Base-by-base conservation (phyloP, 768 basidiomycete genomes). In the Rhodotorula diobovata region DNA sequence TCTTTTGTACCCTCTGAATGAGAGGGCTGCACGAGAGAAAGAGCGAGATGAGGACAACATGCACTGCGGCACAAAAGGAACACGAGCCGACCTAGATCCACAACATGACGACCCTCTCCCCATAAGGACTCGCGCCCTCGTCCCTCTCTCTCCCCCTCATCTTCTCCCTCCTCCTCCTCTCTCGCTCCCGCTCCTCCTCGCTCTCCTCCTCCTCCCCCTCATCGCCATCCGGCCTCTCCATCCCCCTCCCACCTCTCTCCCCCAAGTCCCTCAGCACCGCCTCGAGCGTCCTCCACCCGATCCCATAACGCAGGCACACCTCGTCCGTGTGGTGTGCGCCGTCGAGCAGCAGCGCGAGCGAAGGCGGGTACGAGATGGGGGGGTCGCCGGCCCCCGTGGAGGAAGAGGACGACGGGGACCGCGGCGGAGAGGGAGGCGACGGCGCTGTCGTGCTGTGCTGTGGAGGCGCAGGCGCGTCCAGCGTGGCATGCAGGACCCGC, bases 261-360 rank as follows among this genome's bases (percentile, higher is more conserved):
- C 70, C 71, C 20, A 75, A 15, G 25, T 64, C n/a, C 53, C 61
- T 37, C 70, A 75, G 35, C 14, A 71, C 73, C 67, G 84, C 84
- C 79, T 90, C 87, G 63, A 98, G 81, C 59, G 88, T 81, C 20
- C 87, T 87, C 93, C 92, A 94, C 1, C 89, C 88, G 43, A 88
- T 87, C 73, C 90, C 87, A 76, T 94, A 95, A 71, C 79, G 85
- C 35, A 90, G 87, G 57, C 89, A 88, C 55, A 98, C 81, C 81
- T 97, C 94, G 78, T 98, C 95, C 4, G 91, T 89, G 79, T 93
- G 89, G 79, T 93, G 93, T 66, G 88, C 89, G 16, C 95, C 96
- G 77, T 98, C 89, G 21, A 98, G 83, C 68, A 91, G 79, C 5
- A 82, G 72, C 37, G 79, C 66, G 35, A 93, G 76, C 21, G 86